These are phyloP conservation scores for Aspergillus nomiae DNA, from an alignment of 2,329 filamentous ascomycete species.

Conservation along the genomic window DNA sequence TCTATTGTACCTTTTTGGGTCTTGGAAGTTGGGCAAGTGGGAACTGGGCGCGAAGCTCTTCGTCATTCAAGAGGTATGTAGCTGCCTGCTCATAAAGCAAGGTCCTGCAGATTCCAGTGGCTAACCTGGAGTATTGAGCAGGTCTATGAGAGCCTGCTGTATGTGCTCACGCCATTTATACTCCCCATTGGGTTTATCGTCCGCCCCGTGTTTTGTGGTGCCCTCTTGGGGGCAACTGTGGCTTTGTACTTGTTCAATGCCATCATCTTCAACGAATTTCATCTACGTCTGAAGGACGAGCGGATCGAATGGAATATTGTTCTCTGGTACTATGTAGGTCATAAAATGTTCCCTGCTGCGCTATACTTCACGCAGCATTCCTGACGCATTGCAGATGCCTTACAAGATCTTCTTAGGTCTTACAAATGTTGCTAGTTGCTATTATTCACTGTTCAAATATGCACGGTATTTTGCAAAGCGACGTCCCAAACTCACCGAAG, in stretches of 20 bases:
- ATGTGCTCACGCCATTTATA: constrained; percentile 49
- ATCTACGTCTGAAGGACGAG: constrained; percentile 49
- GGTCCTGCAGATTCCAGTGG: background rate
- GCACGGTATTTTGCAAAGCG: constrained; percentile 50
- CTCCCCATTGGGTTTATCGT: constrained; percentile 50
- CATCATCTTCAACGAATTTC: constrained; percentile 53
- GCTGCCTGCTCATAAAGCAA: background rate
- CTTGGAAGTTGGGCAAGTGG: constrained; percentile 53
- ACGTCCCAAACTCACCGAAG: constrained; percentile 53
- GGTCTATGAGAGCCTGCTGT: constrained; percentile 51
- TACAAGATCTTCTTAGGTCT: constrained; percentile 49
- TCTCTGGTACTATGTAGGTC: constrained; percentile 42
- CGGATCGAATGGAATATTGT: constrained; percentile 42
- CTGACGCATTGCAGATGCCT: constrained; percentile 25
- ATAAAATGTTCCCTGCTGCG: background rate
- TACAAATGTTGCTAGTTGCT: constrained; percentile 48
- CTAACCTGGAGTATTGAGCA: constrained; percentile 26
- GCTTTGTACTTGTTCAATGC: constrained; percentile 48
- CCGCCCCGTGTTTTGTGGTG: constrained; percentile 43
- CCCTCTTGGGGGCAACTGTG: constrained; percentile 39
- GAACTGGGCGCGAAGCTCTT: constrained; percentile 55
- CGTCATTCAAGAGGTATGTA: constrained; percentile 48
- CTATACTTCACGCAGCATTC: background rate
- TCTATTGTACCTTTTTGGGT: constrained; percentile 48
- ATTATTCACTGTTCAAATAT: constrained; percentile 48